Evolutionary conservation across 352 stramenopile species (phyloP).

Genomic region (Phytopythium ostracodes): DNA sequence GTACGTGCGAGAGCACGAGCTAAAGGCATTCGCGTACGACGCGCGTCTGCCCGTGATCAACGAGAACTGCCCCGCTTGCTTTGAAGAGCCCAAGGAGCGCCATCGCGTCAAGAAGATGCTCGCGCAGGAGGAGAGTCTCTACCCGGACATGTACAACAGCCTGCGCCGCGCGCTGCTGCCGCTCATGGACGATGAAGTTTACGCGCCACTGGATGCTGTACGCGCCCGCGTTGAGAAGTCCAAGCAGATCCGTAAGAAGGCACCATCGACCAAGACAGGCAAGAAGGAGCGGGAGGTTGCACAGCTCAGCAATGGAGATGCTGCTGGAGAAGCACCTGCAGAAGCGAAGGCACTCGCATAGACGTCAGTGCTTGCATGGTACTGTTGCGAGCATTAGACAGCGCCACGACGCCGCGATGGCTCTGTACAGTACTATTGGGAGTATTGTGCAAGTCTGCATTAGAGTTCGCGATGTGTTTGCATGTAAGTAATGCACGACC

Average conservation of each 20-base stretch:
- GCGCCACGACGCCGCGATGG: background rate
- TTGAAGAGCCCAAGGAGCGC: conserved; percentile 97
- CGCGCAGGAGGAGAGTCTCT: conserved; percentile 92
- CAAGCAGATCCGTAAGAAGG: conserved; percentile 42
- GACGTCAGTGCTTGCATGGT: background rate
- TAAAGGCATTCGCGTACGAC: conserved; percentile 82
- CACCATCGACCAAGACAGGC: conserved; percentile 24
- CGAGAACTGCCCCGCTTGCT: conserved; percentile 99
- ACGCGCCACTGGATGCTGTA: conserved; percentile 51
- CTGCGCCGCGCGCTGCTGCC: conserved; percentile 60
- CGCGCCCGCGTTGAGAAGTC: conserved; percentile 43
- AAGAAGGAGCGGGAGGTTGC: conserved; percentile 7
- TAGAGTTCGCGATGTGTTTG: background rate
- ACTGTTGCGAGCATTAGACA: background rate
- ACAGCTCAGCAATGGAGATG: background rate
- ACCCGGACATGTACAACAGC: conserved; percentile 84
- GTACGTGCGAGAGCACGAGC: conserved; percentile 94
- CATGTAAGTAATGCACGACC: background rate
- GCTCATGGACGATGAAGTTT: conserved; percentile 79
- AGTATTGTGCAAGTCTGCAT: background rate
- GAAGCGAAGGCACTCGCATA: background rate
- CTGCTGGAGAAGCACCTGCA: background rate
- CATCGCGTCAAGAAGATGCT: conserved; percentile 98
- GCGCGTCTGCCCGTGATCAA: conserved; percentile 96
- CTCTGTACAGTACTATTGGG: background rate